Percentiles rank a stretch among this genome's conserved stretches.
phyloP scores from a whole-genome alignment of 2,329 filamentous ascomycete genomes.

The Clonostachys rhizophaga region DNA sequence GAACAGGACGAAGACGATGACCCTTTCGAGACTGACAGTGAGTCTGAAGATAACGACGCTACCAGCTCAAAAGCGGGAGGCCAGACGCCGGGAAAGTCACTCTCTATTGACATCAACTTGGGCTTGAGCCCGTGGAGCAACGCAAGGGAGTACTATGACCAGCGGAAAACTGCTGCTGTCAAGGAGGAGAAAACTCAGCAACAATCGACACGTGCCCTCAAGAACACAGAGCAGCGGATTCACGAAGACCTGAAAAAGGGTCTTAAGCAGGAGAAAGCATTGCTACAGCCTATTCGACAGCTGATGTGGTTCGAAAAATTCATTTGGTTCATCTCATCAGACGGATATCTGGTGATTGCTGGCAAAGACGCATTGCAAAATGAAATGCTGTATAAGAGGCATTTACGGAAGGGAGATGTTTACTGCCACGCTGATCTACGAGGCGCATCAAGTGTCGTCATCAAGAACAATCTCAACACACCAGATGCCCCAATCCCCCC shows the following conservation, averaged over 20 bases:
- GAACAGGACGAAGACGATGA: slow-evolving; percentile 59
- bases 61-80: slow-evolving; percentile 20
- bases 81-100: slow-evolving; percentile 41
- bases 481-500: slow-evolving; percentile 86
- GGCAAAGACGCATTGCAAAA: slow-evolving; percentile 87
- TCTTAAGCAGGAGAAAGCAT: slow-evolving; percentile 85
- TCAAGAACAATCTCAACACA: slow-evolving; percentile 79
- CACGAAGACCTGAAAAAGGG: slow-evolving; percentile 79
- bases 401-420: slow-evolving; percentile 83
- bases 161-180: slow-evolving; percentile 75
- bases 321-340: slow-evolving; percentile 89
- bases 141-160: slow-evolving; percentile 85
- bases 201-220: slow-evolving; percentile 78
- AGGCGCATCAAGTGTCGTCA: slow-evolving; percentile 78
- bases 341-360: slow-evolving; percentile 87
- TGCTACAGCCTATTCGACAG: slow-evolving; percentile 76
- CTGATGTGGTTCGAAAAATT: slow-evolving; percentile 98
- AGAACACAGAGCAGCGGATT: slow-evolving; percentile 88
- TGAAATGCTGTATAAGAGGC: slow-evolving; percentile 83
- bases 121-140: slow-evolving; percentile 81
- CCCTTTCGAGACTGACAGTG: slow-evolving; percentile 63
- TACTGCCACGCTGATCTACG: slow-evolving; percentile 89
- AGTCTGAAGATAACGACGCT: slow-evolving; percentile 24
- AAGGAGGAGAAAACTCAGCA: slow-evolving; percentile 85
- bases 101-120: slow-evolving; percentile 83